These are phyloP conservation scores for Diaporthe sp. DNA, from an alignment of 2,329 filamentous ascomycete genomes.

Conservation along the genomic window DNA sequence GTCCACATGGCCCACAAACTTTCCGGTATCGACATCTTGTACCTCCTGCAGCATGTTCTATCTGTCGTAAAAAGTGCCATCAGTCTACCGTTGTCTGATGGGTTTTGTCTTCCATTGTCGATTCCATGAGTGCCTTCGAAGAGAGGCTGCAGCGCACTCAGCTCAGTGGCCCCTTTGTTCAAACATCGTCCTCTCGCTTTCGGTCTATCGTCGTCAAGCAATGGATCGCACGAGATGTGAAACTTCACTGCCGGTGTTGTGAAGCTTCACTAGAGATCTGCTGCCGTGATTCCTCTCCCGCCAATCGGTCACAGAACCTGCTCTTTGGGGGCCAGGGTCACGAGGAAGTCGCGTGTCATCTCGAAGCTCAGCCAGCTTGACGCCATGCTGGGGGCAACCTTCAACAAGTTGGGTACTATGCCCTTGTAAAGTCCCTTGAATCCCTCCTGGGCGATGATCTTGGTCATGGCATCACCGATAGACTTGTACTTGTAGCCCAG, in stretches of 20 bases:
- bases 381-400: conserved; percentile 98
- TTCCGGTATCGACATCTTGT: neutral
- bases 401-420: conserved; percentile 93
- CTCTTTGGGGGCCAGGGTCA: conserved; percentile 67
- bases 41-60: conserved; percentile 19
- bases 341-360: conserved; percentile 87
- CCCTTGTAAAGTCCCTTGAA: conserved; percentile 92
- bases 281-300: neutral
- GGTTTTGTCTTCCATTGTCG: neutral
- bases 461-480: conserved; percentile 83
- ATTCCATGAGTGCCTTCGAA: neutral
- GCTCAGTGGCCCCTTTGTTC: neutral
- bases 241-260: neutral
- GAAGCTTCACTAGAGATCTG: neutral
- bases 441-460: conserved; percentile 88
- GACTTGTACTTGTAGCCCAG: conserved; percentile 97
- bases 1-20: neutral
- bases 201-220: neutral
- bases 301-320: conserved; percentile 43
- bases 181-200: neutral
- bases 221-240: too few species aligned
- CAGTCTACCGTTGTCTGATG: conserved; percentile 3
- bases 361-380: conserved; percentile 99
- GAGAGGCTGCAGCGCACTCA: neutral
- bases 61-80: neutral